phyloP scores from a whole-genome alignment of 768 basidiomycete species.

The Pisolithus tinctorius region DNA sequence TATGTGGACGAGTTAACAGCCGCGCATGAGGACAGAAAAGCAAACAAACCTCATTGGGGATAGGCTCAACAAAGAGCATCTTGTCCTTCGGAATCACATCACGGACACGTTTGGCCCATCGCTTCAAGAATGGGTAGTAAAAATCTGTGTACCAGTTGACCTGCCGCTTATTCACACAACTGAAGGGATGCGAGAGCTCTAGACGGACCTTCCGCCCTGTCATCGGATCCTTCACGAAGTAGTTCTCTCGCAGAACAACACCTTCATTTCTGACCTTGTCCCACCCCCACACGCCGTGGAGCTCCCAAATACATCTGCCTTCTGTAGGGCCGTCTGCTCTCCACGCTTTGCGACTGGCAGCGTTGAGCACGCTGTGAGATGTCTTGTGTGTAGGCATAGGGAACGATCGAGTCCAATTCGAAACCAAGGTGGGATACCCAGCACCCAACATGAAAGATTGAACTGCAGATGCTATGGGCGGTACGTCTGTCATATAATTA shows the following conservation, averaged over 20 bases:
- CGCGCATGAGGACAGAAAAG: neutral
- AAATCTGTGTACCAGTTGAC: slow-evolving; percentile 85
- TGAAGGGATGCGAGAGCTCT: neutral
- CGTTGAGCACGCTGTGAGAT: slow-evolving; percentile 52
- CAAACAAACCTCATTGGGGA: slow-evolving; percentile 83
- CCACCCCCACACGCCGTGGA: slow-evolving; percentile 94
- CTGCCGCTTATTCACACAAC: slow-evolving; percentile 27
- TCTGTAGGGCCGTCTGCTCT: slow-evolving; percentile 62
- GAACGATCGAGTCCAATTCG: slow-evolving; percentile 78
- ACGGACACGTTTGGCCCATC: slow-evolving; percentile 60
- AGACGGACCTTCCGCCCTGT: slow-evolving; percentile 51
- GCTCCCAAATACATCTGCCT: slow-evolving; percentile 78
- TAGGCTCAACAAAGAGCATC: slow-evolving; percentile 71
- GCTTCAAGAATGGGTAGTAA: slow-evolving; percentile 69
- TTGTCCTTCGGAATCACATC: slow-evolving; percentile 43
- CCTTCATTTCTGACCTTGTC: slow-evolving; percentile 57
- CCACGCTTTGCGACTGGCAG: slow-evolving; percentile 59
- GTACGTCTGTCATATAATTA: neutral
- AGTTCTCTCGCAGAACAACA: slow-evolving; percentile 76
- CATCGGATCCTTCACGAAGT: slow-evolving; percentile 68
- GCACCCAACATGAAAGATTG: slow-evolving; percentile 91
- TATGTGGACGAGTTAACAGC: slow-evolving; percentile 24
- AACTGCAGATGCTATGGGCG: slow-evolving; percentile 61
- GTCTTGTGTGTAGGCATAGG: slow-evolving; percentile 78
- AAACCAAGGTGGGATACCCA: slow-evolving; percentile 76